phyloP scores from a whole-genome alignment of 2,329 filamentous ascomycete species.

The Arachnomyces sp. region DNA sequence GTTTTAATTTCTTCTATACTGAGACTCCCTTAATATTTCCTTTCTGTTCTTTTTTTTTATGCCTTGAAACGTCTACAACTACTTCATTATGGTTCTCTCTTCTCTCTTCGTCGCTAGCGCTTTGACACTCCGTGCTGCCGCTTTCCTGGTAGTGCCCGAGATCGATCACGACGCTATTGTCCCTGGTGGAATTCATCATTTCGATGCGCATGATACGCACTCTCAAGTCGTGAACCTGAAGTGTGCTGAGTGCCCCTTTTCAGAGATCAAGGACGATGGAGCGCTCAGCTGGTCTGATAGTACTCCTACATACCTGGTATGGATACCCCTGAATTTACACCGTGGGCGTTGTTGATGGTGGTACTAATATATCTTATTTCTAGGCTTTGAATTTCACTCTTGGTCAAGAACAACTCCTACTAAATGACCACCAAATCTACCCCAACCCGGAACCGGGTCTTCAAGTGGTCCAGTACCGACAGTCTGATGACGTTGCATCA shows the following conservation, averaged over 20 bases:
- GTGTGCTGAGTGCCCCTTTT: conserved; percentile 35
- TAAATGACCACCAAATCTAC: conserved; percentile 34
- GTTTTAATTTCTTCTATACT: not conserved
- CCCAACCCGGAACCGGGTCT: conserved; percentile 26
- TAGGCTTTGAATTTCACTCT: conserved; percentile 31
- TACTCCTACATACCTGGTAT: conserved; percentile 30
- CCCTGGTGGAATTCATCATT: conserved; percentile 13
- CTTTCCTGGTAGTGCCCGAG: conserved; percentile 32
- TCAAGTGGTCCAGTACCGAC: conserved; percentile 26
- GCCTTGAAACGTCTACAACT: not conserved
- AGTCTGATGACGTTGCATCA: conserved; percentile 29
- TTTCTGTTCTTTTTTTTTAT: not conserved
- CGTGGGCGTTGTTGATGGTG: not conserved
- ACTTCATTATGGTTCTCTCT: conserved; percentile 27
- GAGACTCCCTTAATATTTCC: not conserved
- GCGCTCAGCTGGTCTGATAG: conserved; percentile 27
- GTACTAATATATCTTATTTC: not conserved
- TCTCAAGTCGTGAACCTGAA: conserved; percentile 24
- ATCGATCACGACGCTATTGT: not conserved
- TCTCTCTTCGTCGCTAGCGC: conserved; percentile 28
- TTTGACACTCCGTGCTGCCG: conserved; percentile 28
- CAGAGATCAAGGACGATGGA: conserved; percentile 22
- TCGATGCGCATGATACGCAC: conserved; percentile 20
- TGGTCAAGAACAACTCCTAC: conserved; percentile 26
- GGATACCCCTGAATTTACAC: not conserved